These are phyloP conservation scores for Rhizopus microsporus DNA, from an alignment of 371 early-diverging fungal genomes.

Conservation along the genomic window DNA sequence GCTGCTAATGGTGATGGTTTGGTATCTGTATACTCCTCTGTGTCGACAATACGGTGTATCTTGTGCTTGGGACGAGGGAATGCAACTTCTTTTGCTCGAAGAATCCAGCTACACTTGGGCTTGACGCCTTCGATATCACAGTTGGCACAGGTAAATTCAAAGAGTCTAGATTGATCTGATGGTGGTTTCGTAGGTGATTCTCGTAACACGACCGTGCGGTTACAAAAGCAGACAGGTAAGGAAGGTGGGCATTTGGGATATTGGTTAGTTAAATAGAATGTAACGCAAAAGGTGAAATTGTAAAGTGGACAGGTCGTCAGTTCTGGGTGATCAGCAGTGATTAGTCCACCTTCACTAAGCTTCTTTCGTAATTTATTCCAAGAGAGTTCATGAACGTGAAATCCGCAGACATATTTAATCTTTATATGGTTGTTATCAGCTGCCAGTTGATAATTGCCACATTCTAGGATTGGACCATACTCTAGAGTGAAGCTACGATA, in stretches of 20 bases:
- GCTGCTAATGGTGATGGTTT: not conserved
- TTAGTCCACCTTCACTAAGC: not conserved
- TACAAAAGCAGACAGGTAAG: constrained; percentile 27
- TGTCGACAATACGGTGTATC: constrained; percentile 8
- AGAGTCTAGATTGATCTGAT: not conserved
- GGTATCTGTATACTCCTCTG: constrained; percentile 1
- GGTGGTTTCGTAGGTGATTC: not conserved
- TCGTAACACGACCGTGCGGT: constrained; percentile 15
- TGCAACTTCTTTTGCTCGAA: constrained; percentile 31
- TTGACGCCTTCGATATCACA: constrained; percentile 25
- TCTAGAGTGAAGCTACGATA: constrained; percentile 4
- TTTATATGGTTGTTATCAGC: not conserved
- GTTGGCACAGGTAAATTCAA: constrained; percentile 35
- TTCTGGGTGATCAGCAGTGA: not conserved
- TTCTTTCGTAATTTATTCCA: not conserved
- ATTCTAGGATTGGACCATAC: constrained; percentile 11
- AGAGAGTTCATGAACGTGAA: constrained; percentile 8
- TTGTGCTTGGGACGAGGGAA: constrained; percentile 18
- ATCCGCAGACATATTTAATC: constrained; percentile 6
- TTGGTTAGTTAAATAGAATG: not conserved
- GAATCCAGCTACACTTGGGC: constrained; percentile 36
- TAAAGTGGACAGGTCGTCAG: constrained; percentile 7
- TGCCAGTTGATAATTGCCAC: constrained; percentile 9
- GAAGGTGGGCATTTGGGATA: not conserved
- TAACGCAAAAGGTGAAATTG: constrained; percentile 9